These are phyloP conservation scores for Pharus latifolius DNA, from an alignment of 176 grass and related monocot species.

Conservation along the genomic window DNA sequence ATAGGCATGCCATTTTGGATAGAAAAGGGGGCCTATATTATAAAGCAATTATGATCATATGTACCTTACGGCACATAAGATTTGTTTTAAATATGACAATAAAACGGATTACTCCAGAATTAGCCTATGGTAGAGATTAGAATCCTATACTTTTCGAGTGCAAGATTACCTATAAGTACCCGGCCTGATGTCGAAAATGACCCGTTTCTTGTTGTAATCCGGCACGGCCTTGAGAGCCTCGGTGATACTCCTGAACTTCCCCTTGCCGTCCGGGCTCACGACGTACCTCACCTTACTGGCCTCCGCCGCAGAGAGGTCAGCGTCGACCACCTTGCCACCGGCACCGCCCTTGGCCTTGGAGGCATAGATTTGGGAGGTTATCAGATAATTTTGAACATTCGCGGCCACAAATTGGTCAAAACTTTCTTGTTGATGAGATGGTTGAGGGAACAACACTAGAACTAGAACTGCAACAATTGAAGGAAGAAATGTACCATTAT, in stretches of 20 bases:
- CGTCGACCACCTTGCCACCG: constrained; percentile 4
- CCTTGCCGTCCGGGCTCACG: constrained; percentile 33
- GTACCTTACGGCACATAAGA: too few species aligned
- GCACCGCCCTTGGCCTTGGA: background rate
- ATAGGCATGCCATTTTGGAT: too few species aligned
- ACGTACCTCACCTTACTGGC: constrained; percentile 8
- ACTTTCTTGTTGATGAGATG: too few species aligned
- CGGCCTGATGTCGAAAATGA: constrained; percentile 42
- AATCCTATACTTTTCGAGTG: too few species aligned
- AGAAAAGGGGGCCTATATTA: too few species aligned
- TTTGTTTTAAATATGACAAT: too few species aligned
- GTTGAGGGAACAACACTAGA: too few species aligned
- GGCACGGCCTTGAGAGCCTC: constrained; percentile 32
- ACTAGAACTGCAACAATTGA: too few species aligned
- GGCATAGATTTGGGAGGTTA: constrained; percentile 1
- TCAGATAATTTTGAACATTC: constrained; percentile 18
- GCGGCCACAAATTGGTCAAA: constrained; percentile 13
- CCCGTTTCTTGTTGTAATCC: constrained; percentile 20
- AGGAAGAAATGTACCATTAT: too few species aligned
- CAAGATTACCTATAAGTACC: constrained; percentile 29
- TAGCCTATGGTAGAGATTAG: too few species aligned
- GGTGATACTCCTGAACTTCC: constrained; percentile 21
- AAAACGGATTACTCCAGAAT: too few species aligned
- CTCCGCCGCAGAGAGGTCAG: constrained; percentile 19
- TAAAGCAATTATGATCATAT: too few species aligned